Percentiles rank a stretch among this genome's conserved stretches.
Conservation (phyloP, 1,284 basidiomycete species). For the Puccinia horiana region DNA sequence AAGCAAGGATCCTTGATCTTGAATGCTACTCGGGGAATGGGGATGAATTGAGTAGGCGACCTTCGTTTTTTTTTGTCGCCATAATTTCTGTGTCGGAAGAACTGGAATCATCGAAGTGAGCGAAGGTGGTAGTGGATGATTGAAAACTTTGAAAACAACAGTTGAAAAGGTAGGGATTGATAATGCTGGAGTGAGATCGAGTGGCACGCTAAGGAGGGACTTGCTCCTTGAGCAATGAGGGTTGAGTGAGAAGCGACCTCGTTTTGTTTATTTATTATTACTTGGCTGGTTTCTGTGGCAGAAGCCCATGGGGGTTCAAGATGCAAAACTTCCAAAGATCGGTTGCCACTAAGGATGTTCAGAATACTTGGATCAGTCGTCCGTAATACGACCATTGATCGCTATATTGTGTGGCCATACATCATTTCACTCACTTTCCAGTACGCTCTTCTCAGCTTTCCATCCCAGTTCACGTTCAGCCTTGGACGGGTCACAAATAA, state of each 20-base stretch:
- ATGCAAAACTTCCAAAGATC: slow-evolving; percentile 45
- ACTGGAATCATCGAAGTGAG: slow-evolving; percentile 8
- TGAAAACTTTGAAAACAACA: neutral
- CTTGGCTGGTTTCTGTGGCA: neutral
- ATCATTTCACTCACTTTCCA: slow-evolving; percentile 21
- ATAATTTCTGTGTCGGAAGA: no score
- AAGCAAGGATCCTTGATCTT: neutral
- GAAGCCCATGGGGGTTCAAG: slow-evolving; percentile 31
- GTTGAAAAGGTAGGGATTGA: neutral
- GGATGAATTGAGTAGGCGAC: neutral
- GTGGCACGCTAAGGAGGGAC: neutral
- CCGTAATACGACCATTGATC: neutral
- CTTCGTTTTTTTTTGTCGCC: no score
- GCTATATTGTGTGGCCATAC: neutral
- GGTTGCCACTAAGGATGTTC: slow-evolving; percentile 9
- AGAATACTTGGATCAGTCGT: neutral
- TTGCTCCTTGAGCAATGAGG: neutral
- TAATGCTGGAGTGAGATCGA: neutral
- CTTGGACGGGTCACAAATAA: slow-evolving; percentile 51
- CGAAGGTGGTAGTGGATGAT: neutral
- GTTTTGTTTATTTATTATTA: neutral
- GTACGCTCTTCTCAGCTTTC: slow-evolving; percentile 44
- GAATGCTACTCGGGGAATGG: no score
- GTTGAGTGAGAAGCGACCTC: neutral
- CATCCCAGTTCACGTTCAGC: slow-evolving; percentile 51